Evolutionary conservation across 2,329 filamentous ascomycete genomes (phyloP), one percentile per base, ranked within the genome.

Genomic region (Penicillium sp.): DNA sequence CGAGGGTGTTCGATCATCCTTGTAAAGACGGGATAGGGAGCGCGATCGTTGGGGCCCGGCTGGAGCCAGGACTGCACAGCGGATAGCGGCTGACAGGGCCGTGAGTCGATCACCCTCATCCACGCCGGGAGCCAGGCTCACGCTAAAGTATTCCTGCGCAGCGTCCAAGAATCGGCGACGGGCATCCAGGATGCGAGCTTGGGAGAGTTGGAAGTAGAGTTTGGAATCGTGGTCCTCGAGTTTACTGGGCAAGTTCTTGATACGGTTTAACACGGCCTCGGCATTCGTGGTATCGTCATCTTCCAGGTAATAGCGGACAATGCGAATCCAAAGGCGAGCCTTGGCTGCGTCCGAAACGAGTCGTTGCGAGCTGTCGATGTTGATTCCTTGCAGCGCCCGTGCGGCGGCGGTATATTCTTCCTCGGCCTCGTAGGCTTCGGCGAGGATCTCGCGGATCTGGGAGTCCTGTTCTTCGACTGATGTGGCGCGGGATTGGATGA

Each of bases 221-320:
- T 86, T 86, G 43, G 93, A 81, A 56, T 89, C 84, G 34, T 87
- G 83, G 71, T 96, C 87, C 26, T 83, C 77, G 28, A 96, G 86
- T 59, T 84, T 87, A 77, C 90, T 73, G 1, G 96, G 91, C 62
- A 97, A 82, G 69, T 94, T 93, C 72, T 97, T 97, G 74, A 96
- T 89, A 74, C 93, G 92, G 81, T 97, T 97, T 67, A 99, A 83
- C 71, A 92, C 96, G 36, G 83, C 85, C 71, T 95, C 91, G 37
- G 94, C 94, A 31, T 84, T 83, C 1, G 88, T 91, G 8, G 91
- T 89, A 76, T 97, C 92, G 71, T 96, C 93, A 44, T 92, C 91
- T 77, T 99, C 93, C 58, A 99, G 84, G 71, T 94, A 95, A 79
- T 95, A 89, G 58, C 94, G 86, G 70, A 95, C 92, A 69, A 99